Evolutionary conservation across 2,329 filamentous ascomycete genomes (phyloP), one percentile per base, ranked within the genome.

Genomic region (Trichoderma atroviride): DNA sequence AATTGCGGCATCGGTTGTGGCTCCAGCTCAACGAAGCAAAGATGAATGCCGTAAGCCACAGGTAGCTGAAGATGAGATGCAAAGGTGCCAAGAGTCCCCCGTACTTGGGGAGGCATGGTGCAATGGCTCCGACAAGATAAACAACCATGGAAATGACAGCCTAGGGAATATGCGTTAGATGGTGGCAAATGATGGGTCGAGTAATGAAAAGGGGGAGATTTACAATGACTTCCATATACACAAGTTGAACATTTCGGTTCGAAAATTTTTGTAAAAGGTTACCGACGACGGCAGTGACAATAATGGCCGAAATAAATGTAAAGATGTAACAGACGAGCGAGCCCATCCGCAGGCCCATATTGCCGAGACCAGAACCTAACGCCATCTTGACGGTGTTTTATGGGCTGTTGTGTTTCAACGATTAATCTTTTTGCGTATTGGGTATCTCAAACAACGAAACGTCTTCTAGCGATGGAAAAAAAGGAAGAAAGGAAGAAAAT

Each of bases 1-100:
- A 50, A 2, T 29, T 10, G 11, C 24, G 37, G 29, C 74, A 74
- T 9, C 71, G 61, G 24, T 56, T 43, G 7, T 71, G 69, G 16
- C 69, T 70, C 72, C 74, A 76, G 47, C 74, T 72, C 24, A 74
- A 66, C 1, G 73, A 69, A 9, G 74, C 60, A 58, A 76, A 75
- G 70, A 75, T 73, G 59, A 76, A 75, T 9, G 73, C 68, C 4
- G 74, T 74, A 55, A 76, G 71, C 75, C 74, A 76, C 0, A 76
- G 72, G 50, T 75, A 76, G 35, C 73, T 75, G 29, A 75, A 73
- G 53, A 72, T 62, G 11, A 75, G 60, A 60, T 74, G 73, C 2
- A 73, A 5, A 1, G 73, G 73, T 52, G 71, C 37, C 1, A 76
- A 43, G 2, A 70, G 53, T 2, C 75, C 74, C 14, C 69, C 59